Percentiles rank a stretch among this genome's conserved stretches.
These are phyloP conservation scores for Guadua angustifolia DNA, from an alignment of 176 grass and related monocot genomes.

Conservation along the genomic window DNA sequence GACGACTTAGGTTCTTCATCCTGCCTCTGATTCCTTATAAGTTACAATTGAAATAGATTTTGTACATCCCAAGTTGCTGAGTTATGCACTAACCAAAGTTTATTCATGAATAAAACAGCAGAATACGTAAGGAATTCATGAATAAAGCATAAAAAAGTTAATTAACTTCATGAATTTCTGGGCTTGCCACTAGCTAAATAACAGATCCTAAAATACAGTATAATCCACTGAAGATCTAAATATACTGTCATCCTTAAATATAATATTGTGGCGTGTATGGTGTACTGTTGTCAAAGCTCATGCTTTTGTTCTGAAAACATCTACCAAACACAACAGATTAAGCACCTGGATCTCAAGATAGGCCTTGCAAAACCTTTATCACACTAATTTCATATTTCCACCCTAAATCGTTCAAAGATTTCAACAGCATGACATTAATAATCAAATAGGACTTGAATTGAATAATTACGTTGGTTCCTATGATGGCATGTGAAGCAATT, in stretches of 20 bases:
- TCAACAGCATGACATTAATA: not conserved
- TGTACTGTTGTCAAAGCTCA: not conserved
- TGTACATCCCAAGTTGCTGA: not conserved
- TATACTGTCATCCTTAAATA: not conserved
- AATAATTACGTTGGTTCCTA: not conserved
- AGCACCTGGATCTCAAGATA: not conserved
- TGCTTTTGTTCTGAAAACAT: not conserved
- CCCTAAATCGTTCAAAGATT: not conserved
- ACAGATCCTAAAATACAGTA: not conserved
- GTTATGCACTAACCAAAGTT: not conserved
- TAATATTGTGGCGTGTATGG: not conserved
- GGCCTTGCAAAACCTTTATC: not conserved
- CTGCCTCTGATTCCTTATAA: not conserved
- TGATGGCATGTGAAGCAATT: not conserved
- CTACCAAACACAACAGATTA: not conserved
- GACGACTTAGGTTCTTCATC: not conserved
- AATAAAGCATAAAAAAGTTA: not conserved
- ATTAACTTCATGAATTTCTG: not conserved
- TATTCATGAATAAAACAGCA: not conserved
- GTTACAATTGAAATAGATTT: not conserved
- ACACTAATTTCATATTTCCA: not conserved
- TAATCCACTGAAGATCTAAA: conserved; percentile 22
- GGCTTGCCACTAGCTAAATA: not conserved
- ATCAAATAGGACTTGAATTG: not conserved
- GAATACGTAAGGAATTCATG: not conserved